Base-by-base conservation (phyloP, 2,329 filamentous ascomycete species). In the Onygenales sp. region DNA sequence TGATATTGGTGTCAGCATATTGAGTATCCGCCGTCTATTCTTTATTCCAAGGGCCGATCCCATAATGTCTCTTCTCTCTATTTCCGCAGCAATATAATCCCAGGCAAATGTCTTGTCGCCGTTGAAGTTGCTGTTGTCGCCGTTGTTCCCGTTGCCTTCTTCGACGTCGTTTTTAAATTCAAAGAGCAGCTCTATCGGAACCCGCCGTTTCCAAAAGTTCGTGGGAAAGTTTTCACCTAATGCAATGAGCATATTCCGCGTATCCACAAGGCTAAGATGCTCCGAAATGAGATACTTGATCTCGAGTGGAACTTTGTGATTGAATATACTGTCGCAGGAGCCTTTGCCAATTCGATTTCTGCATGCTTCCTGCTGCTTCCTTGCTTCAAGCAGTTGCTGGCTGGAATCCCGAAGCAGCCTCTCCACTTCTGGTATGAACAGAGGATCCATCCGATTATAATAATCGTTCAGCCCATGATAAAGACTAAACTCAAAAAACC, bases 361-460 rank as follows among this genome's bases (percentile, higher is more conserved):
- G 36, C 6, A 3, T 47, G 44, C n/a, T 47, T 17, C 44, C 33
- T 5, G 5, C 21, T 13, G 21, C 11, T 31, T 13, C 13, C 31
- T 17, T 8, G 11, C 33, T 31, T 7, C n/a, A 44, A 31, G 27
- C 7, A 33, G 33, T 31, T 31, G 17, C 11, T 47, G 4, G 27
- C 5, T 47, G 44, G 21, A 47, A 33, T 21, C 21, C 33, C n/a
- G 27, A 47, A 47, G 44, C 21, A 47, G 10, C 27, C 3, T 33
- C 11, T 47, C 21, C n/a, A 47, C n/a, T 31, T 13, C n/a, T 13
- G n/a, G 44, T 47, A 47, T 47, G 44, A 47, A 47, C 44, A 47
- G n/a, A 33, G 44, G 44, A 33, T 47, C 44, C 27, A 7, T 31
- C n/a, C 27, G 11, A 32, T 47, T 21, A 2, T 47, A 6, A 31